A percentile compares a stretch with the other conserved stretches of the same genome.
Evolutionary conservation across 176 grass and related monocot genomes (phyloP).

Genomic region (Raddia distichophylla): DNA sequence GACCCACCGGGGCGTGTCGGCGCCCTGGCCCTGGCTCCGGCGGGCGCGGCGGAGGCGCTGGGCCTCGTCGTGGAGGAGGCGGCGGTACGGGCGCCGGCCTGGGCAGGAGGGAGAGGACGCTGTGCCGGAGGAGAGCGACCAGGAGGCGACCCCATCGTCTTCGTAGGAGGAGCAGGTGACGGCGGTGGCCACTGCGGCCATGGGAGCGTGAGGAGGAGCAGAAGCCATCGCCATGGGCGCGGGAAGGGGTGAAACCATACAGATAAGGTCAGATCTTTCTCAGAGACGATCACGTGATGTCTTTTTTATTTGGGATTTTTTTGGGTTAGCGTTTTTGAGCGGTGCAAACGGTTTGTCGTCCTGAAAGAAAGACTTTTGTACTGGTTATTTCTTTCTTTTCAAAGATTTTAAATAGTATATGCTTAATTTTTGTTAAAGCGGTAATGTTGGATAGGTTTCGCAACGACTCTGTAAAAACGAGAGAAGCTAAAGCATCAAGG

Average conservation of each 20-base stretch:
- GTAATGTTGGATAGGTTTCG: no score
- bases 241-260: constrained; percentile 19
- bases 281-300: no score
- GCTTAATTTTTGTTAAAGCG: no score
- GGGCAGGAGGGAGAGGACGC: constrained; percentile 22
- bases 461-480: no score
- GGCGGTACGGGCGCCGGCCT: constrained; percentile 46
- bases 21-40: constrained; percentile 69
- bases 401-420: no score
- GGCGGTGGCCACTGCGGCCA: neutral
- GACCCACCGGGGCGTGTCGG: constrained; percentile 81
- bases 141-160: constrained; percentile 12
- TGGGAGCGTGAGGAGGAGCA: constrained; percentile 34
- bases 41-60: constrained; percentile 69
- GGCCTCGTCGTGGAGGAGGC: constrained; percentile 79
- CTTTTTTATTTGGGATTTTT: no score
- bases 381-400: no score
- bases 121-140: constrained; percentile 63
- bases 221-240: constrained; percentile 39
- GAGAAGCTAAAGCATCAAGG: no score
- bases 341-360: no score
- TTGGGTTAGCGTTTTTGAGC: no score
- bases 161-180: constrained; percentile 24
- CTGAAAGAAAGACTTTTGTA: no score
- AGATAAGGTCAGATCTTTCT: constrained; percentile 33